Conservation (phyloP, 2,329 filamentous ascomycete species). For the Venturia carpophila region DNA sequence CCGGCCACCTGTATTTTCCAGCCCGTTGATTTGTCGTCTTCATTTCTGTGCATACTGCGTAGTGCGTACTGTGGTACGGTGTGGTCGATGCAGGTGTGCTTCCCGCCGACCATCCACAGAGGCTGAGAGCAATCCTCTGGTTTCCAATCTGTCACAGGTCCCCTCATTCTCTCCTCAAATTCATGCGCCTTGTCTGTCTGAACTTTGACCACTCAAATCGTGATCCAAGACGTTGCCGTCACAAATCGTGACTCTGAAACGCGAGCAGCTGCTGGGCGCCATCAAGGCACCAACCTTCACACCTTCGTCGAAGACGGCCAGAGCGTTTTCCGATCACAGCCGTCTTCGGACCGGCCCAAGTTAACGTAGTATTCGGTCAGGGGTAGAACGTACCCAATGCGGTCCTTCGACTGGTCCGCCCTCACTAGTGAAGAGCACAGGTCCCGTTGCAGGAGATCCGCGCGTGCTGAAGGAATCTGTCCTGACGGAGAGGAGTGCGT, state of each 20-base stretch:
- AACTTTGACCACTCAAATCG: neutral
- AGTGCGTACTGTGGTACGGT: neutral
- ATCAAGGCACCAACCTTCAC: neutral
- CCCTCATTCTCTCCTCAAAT: neutral
- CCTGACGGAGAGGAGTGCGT: neutral
- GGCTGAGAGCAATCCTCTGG: neutral
- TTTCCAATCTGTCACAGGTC: neutral
- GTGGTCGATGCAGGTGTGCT: neutral
- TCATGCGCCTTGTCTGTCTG: neutral
- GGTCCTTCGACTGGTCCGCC: neutral
- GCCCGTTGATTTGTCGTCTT: neutral
- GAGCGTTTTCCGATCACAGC: neutral
- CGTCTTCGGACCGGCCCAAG: neutral
- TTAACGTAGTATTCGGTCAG: neutral
- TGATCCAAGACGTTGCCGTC: neutral
- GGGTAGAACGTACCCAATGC: neutral
- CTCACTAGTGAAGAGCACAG: slow-evolving; percentile 1
- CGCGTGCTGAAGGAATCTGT: neutral
- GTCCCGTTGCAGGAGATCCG: neutral
- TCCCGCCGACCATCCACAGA: neutral
- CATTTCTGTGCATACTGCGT: neutral
- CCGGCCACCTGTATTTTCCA: neutral
- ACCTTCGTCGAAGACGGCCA: neutral
- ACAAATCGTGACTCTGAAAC: neutral
- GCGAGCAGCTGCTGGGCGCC: neutral